phyloP scores from a whole-genome alignment of 2,329 filamentous ascomycete genomes.

The Ceratocystis colombiana region DNA sequence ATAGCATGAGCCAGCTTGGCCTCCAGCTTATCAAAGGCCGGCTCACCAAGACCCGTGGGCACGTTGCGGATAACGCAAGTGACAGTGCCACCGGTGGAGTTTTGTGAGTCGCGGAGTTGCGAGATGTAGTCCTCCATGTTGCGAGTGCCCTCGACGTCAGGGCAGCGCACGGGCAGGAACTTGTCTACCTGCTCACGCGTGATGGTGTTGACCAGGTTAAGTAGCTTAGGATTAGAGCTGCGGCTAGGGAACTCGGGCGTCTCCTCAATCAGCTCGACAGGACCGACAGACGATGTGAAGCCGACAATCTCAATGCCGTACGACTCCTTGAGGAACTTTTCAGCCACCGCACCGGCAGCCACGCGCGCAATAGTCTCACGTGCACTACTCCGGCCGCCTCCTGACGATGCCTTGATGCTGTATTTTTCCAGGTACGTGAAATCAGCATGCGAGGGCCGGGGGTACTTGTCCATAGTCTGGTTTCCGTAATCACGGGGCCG shows the following conservation, averaged over 20 bases:
- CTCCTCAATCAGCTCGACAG: conserved; percentile 64
- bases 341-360: conserved; percentile 81
- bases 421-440: conserved; percentile 98
- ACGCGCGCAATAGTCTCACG: conserved; percentile 90
- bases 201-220: conserved; percentile 61
- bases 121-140: conserved; percentile 74
- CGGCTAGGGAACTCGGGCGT: conserved; percentile 56
- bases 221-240: conserved; percentile 68
- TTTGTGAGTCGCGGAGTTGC: conserved; percentile 63
- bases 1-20: conserved; percentile 86
- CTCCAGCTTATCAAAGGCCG: conserved; percentile 91
- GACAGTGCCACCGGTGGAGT: conserved; percentile 90
- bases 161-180: conserved; percentile 80
- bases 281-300: conserved; percentile 76
- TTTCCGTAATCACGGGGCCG: conserved; percentile 83
- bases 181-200: conserved; percentile 68
- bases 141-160: conserved; percentile 51
- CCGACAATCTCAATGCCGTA: conserved; percentile 86
- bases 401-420: conserved; percentile 80
- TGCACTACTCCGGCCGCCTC: conserved; percentile 84
- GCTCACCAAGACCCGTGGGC: conserved; percentile 81
- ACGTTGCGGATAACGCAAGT: conserved; percentile 85
- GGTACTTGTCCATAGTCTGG: conserved; percentile 83
- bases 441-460: conserved; percentile 85
- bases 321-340: conserved; percentile 75